These are phyloP conservation scores for Rugonectria rugulosa DNA, from an alignment of 2,329 filamentous ascomycete genomes.

Conservation along the genomic window DNA sequence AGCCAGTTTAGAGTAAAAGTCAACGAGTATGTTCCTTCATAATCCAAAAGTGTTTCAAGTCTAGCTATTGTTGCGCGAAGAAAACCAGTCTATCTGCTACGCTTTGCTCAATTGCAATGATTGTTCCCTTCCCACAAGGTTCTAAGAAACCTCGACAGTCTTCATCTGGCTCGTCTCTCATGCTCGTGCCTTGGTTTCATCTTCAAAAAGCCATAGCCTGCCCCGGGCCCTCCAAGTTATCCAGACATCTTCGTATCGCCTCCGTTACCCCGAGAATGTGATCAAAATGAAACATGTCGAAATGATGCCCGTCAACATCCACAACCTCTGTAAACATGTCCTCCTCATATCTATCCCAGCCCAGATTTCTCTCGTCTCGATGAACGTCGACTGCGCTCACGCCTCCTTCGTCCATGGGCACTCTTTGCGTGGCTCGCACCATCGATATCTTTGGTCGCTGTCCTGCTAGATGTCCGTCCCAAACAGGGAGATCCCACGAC, in stretches of 20 bases:
- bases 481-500: constrained; percentile 51
- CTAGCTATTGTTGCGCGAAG: too few species aligned
- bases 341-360: constrained; percentile 58
- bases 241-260: constrained; percentile 32
- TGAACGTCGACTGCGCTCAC: constrained; percentile 52
- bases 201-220: background rate
- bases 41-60: too few species aligned
- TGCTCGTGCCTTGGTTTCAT: background rate
- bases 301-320: constrained; percentile 62
- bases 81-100: too few species aligned
- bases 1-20: too few species aligned
- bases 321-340: constrained; percentile 54
- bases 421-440: constrained; percentile 52
- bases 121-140: too few species aligned
- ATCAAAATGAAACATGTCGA: constrained; percentile 51
- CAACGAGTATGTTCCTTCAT: too few species aligned
- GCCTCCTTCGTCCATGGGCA: constrained; percentile 43
- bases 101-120: too few species aligned
- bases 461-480: constrained; percentile 39
- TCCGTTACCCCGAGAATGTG: constrained; percentile 39
- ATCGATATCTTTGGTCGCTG: constrained; percentile 52
- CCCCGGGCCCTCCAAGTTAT: constrained; percentile 26
- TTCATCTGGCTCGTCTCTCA: too few species aligned
- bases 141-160: too few species aligned
- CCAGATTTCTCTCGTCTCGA: constrained; percentile 52